Evolutionary conservation across 1,139 yeast species (phyloP).

Genomic region (Pichia sorboxylosa): DNA sequence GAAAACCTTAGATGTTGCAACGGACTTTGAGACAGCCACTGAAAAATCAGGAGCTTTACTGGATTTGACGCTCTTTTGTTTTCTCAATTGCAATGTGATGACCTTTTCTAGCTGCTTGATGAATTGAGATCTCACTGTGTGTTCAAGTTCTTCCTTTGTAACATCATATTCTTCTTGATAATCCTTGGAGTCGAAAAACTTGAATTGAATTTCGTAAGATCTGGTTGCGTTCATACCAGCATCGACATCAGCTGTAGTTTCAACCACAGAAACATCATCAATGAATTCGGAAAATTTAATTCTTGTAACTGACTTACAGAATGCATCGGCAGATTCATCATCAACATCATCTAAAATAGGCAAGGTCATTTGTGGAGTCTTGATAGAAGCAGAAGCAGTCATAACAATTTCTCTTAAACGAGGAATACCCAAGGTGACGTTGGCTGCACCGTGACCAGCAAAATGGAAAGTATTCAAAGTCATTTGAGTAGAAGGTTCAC

Average conservation of each 20-base stretch:
- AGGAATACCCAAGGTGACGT: constrained; percentile 98
- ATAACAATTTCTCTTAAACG: constrained; percentile 99
- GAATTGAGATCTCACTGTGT: constrained; percentile 54
- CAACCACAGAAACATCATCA: constrained; percentile 76
- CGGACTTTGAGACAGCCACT: constrained; percentile 52
- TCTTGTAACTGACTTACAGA: constrained; percentile 82
- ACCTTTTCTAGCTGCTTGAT: constrained; percentile 58
- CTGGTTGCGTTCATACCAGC: constrained; percentile 49
- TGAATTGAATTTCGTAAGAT: constrained; percentile 61
- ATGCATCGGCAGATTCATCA: constrained; percentile 82
- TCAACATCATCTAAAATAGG: constrained; percentile 71
- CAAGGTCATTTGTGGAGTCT: constrained; percentile 96
- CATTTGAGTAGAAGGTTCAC: constrained; percentile 99
- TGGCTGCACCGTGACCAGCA: constrained; percentile 99
- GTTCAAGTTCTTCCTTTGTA: constrained; percentile 65
- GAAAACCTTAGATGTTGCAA: constrained; percentile 27
- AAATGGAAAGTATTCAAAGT: constrained; percentile 98
- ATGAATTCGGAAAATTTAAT: constrained; percentile 82
- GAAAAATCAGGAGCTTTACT: constrained; percentile 55
- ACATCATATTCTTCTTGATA: constrained; percentile 86
- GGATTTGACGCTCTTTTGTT: constrained; percentile 45
- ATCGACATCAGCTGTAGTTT: constrained; percentile 56
- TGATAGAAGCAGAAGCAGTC: constrained; percentile 93
- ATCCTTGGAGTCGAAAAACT: constrained; percentile 66
- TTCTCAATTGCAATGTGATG: constrained; percentile 71